These are phyloP conservation scores for Rutstroemia sp. DNA, from an alignment of 2,329 filamentous ascomycete genomes.

Conservation along the genomic window DNA sequence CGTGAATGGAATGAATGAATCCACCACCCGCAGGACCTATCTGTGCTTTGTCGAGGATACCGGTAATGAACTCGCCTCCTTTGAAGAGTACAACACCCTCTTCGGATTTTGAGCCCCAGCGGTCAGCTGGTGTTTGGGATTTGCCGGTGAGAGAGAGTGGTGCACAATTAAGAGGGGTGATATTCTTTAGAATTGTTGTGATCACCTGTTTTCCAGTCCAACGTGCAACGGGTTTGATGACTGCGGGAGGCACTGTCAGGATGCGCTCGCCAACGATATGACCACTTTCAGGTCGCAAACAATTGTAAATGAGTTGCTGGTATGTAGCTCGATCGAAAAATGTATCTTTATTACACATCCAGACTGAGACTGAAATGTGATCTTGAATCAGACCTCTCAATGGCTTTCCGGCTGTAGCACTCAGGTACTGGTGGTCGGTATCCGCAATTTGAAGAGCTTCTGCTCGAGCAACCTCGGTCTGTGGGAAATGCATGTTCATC, in stretches of 20 bases:
- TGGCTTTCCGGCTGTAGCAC: slow-evolving; percentile 86
- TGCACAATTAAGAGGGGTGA: slow-evolving; percentile 68
- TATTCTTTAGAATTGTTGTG: slow-evolving; percentile 87
- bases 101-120: slow-evolving; percentile 72
- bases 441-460: slow-evolving; percentile 92
- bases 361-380: slow-evolving; percentile 90
- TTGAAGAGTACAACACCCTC: slow-evolving; percentile 77
- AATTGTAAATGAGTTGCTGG: slow-evolving; percentile 87
- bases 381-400: slow-evolving; percentile 95
- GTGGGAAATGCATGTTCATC: slow-evolving; percentile 99
- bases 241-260: slow-evolving; percentile 69
- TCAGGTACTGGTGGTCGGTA: slow-evolving; percentile 95
- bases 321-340: slow-evolving; percentile 87
- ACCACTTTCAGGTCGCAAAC: slow-evolving; percentile 80
- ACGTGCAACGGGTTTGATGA: slow-evolving; percentile 70
- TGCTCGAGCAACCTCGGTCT: slow-evolving; percentile 88
- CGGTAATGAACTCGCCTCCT: slow-evolving; percentile 79
- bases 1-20: slow-evolving; percentile 85
- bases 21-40: slow-evolving; percentile 83
- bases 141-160: slow-evolving; percentile 74
- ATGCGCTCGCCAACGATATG: slow-evolving; percentile 81
- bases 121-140: slow-evolving; percentile 67
- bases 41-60: slow-evolving; percentile 93
- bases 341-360: slow-evolving; percentile 82
- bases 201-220: slow-evolving; percentile 98